Base-by-base conservation (phyloP, 257 asterid species). In the Solanum commersonii region DNA sequence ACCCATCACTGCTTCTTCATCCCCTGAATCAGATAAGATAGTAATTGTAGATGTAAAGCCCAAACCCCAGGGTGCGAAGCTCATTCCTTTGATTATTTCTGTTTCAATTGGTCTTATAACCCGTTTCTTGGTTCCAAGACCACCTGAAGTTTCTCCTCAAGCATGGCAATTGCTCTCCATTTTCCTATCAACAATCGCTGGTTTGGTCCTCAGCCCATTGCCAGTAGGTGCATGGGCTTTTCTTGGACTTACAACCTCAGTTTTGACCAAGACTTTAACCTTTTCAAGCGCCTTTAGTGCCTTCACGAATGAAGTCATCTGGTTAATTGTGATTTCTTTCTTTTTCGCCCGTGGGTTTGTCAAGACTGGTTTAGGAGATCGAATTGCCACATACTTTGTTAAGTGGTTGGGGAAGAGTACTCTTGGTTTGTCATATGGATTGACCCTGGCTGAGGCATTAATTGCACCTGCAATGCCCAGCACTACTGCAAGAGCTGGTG, bases 201-300 rank as follows among this genome's bases (percentile, higher is more conserved):
- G 98, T 35, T 95, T 95, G 29, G 98, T 97, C 59, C 93, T 95
- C 84, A 91, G 95, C 88, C 98, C 98, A 6, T 92, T 97, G 20
- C 99, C 98, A 56, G 98, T 97, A 52, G 98, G 98, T n/a, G 98
- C 98, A 8, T 95, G 98, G 98, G 98, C 98, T 16, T 96, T 97
- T 76, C 88, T 94, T 63, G 98, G 98, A 44, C 94, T 97, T 71
- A 97, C 99, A 86, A 76, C 95, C 56, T 89, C 98, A 5, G 87
- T 97, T 60, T 14, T 95, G 31, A 94, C 99, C 70, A 92, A 90
- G 65, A 95, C 99, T 7, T 93, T 95, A 29, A 56, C 95, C 4
- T 97, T 97, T 76, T 12, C 96, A 16, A 71, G 95, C 14, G 99
- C 98, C 35, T 95, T 95, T 86, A 88, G 94, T 31, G 98, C 99